Evolutionary conservation across 768 basidiomycete genomes (phyloP), one percentile per base, ranked within the genome.

Genomic region (Pholiota microspora): DNA sequence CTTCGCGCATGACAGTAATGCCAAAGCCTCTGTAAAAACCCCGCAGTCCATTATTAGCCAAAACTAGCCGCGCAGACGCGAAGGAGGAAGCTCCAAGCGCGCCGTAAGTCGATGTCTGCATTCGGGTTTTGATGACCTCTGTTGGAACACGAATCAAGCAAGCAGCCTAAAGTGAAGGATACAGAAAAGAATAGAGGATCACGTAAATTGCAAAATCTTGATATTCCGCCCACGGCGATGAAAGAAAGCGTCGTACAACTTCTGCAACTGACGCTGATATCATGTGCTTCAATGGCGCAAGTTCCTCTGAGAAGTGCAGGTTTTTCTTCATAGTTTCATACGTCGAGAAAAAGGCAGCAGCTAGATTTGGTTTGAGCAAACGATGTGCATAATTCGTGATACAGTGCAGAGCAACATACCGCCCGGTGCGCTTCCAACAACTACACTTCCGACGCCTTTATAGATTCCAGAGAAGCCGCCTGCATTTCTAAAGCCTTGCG

Each of bases 61-160:
- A 63, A 1, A 89, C 73, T 23, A 82, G 69, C 42, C 71, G 77
- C 9, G 86, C 83, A 0, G 86, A 80, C 0, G 81, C 71, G 8
- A 84, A 66, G 0, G 90, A 92, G 0, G 88, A 86, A 27, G 71
- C 65, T 0, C 79, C 80, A 13, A 76, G 64, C 3, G 73, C 69
- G 7, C 77, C 79, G 62, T 95, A 94, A 8, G 81, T 82, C 15
- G 88, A 87, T 0, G 94, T 94, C 67, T 98, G 96, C 55, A 83
- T 87, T 2, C 95, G 82, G 8, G 92, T 95, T 69, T 98, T 98
- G 72, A 98, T 88, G 27, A 98, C 89, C 68, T 98, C 96, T 0
- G 95, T 97, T 0, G 95, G 95, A 2, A 98, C 95, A 45, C 95
- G 89, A 48, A 98, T 82, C 49, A 96, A 75, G 68, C 95, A 98